These are phyloP conservation scores for Ophiostoma novo-ulmi DNA, from an alignment of 2,329 filamentous ascomycete genomes.

Conservation along the genomic window DNA sequence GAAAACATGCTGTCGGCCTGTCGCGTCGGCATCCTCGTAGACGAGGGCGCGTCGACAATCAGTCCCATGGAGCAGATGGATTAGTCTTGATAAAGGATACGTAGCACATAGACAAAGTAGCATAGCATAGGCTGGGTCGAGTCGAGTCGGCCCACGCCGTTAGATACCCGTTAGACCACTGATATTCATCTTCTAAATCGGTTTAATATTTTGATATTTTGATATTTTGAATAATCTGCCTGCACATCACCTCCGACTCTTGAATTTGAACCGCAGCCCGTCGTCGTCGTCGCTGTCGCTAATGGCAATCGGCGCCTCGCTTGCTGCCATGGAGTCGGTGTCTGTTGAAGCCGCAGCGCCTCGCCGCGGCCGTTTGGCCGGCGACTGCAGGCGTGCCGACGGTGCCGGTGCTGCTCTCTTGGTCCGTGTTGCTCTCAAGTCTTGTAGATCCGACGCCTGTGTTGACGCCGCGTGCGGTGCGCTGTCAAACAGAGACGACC, in stretches of 20 bases:
- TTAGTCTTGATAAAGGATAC: constrained; percentile 30
- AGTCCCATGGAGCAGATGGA: constrained; percentile 59
- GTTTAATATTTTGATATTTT: neutral
- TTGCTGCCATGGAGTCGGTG: constrained; percentile 3
- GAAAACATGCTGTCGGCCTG: constrained; percentile 63
- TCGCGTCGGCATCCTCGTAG: constrained; percentile 58
- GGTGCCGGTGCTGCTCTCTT: constrained; percentile 29
- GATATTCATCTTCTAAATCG: neutral
- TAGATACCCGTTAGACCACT: constrained; percentile 1
- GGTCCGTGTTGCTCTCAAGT: constrained; percentile 32
- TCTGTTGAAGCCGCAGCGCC: neutral
- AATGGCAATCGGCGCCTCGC: constrained; percentile 17
- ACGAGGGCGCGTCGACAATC: constrained; percentile 41
- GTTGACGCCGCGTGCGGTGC: neutral
- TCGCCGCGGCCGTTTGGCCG: constrained; percentile 21
- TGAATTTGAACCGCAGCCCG: constrained; percentile 53
- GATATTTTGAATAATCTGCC: constrained; percentile 1
- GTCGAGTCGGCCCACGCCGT: neutral
- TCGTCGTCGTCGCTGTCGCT: constrained; percentile 44
- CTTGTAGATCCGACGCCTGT: constrained; percentile 31
- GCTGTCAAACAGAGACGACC: constrained; percentile 26
- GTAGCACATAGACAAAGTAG: neutral
- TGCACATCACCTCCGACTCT: constrained; percentile 40
- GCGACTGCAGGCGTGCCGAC: constrained; percentile 16
- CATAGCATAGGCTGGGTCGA: neutral